Conservation (phyloP, 179 eudicot genomes). For the Silene coronaria region DNA sequence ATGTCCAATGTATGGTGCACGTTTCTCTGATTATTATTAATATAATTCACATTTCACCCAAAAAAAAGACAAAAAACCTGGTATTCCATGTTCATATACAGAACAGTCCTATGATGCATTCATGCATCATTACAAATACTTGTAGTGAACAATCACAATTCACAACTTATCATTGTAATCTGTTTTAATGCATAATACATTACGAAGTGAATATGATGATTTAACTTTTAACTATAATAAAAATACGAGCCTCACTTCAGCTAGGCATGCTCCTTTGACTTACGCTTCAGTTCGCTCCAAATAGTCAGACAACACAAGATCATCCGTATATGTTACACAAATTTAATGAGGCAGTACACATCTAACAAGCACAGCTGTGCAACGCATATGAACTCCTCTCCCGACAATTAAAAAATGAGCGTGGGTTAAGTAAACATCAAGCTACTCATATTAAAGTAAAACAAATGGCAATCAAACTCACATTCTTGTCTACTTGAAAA, state of each 20-base stretch:
- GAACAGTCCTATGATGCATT: not conserved
- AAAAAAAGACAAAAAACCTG: not conserved
- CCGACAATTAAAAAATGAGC: not conserved
- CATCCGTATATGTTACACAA: not conserved
- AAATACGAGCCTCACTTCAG: not conserved
- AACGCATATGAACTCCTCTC: not conserved
- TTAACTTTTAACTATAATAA: not conserved
- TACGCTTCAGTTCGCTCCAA: not conserved
- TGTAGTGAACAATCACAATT: not conserved
- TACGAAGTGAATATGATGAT: not conserved
- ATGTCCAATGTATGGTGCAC: no score
- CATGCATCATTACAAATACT: not conserved
- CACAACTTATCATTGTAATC: not conserved
- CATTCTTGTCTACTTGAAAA: slow-evolving; percentile 69
- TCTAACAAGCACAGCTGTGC: not conserved
- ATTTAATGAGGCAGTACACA: not conserved
- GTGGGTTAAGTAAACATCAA: not conserved
- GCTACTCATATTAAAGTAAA: not conserved
- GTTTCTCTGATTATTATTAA: no score
- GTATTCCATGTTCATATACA: not conserved
- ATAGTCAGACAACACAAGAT: not conserved
- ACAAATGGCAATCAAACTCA: slow-evolving; percentile 21
- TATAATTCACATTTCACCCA: no score
- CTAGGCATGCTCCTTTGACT: not conserved
- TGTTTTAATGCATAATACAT: not conserved